phyloP scores from a whole-genome alignment of 345 rosid species.

The Eucalyptus sp. region DNA sequence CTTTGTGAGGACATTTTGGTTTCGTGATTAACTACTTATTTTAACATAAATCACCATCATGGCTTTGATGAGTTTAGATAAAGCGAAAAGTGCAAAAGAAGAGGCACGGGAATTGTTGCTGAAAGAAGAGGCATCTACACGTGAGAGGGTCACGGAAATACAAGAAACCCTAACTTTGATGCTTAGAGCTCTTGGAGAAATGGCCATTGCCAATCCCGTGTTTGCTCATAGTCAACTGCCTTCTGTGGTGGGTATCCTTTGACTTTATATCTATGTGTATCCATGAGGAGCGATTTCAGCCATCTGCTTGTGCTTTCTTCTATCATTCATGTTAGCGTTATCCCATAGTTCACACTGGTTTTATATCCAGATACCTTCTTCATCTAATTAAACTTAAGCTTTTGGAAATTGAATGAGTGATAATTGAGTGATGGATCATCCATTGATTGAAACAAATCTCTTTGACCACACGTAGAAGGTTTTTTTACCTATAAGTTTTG shows the following conservation, averaged over 20 bases:
- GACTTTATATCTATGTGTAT: background rate
- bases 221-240: slow-evolving; percentile 94
- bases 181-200: slow-evolving; percentile 82
- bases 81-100: slow-evolving; percentile 87
- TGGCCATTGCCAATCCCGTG: slow-evolving; percentile 79
- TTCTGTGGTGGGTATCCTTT: slow-evolving; percentile 54
- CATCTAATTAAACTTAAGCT: background rate
- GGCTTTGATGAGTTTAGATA: slow-evolving; percentile 33
- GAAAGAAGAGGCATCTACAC: slow-evolving; percentile 72
- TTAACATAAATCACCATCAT: background rate
- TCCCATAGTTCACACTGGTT: background rate
- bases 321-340: background rate
- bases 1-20: background rate
- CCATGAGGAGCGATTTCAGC: background rate
- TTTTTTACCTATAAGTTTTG: background rate
- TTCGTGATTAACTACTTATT: background rate
- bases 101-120: slow-evolving; percentile 92
- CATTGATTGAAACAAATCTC: background rate
- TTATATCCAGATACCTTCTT: background rate
- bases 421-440: background rate
- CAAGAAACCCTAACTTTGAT: slow-evolving; percentile 58
- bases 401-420: background rate
- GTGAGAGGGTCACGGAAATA: slow-evolving; percentile 52
- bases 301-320: background rate
- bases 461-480: background rate